Base-by-base conservation (phyloP, 2,329 filamentous ascomycete species). In the Nemania abortiva region DNA sequence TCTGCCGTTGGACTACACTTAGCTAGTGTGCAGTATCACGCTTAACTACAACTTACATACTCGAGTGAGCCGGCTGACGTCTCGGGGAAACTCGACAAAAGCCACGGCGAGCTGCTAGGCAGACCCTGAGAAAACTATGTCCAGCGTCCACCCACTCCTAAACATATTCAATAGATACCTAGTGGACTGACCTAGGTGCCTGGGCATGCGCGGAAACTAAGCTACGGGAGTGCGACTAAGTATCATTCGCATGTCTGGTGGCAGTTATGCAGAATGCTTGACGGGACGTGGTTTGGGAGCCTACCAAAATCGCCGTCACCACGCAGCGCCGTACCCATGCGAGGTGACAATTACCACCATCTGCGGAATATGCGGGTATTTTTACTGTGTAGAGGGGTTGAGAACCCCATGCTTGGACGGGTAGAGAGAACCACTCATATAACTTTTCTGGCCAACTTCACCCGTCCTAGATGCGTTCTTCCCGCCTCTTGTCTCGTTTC, bases 301-400 rank as follows among this genome's bases (percentile, higher is more conserved):
- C 58, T 66, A 59, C 67, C 63, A 63, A 63, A 69, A 45, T 45
- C 53, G 58, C 67, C 57, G 58, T 59, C 63, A 66, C 63, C 29
- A 58, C 56, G 63, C 67, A 66, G 34, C 63, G 22, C 54, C 27
- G 49, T 34, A 69, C 53, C 63, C 67, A 63, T 59, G 63, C 49
- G 56, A 54, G 53, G 67, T 69, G 58, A 69, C 67, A 69, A 66
- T 69, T 69, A 63, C 67, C 63, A 69, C 67, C 58, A n/a, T 59
- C 63, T 57, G 27, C 58, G 58, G 63, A 39, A 59, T 47, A 66
- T 39, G 57, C 58, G 58, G 57, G 63, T 58, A 59, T 66, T 50
- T 57, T 55, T 66, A 65, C 63, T 69, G 57, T 69, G 56, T 57
- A 24, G 67, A 66, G 47, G 42, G 54, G 58, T 59, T 42, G 49